Evolutionary conservation across 73 alveolate genomes (phyloP).

Genomic region (Paramecium octaurelia): DNA sequence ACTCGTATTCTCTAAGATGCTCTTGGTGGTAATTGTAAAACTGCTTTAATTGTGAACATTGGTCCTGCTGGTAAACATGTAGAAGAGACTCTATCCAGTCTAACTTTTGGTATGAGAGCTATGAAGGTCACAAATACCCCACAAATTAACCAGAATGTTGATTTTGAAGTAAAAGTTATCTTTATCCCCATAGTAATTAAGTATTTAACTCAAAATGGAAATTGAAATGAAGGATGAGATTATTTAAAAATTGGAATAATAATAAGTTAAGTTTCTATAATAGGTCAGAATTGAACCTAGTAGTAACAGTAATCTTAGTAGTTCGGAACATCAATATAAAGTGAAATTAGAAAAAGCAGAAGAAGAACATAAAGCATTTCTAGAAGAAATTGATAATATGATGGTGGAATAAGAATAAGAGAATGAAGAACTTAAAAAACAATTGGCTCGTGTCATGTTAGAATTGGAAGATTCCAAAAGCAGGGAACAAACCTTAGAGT

Average conservation of each 20-base stretch:
- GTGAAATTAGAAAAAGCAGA: slow-evolving; percentile 57
- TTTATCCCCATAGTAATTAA: neutral
- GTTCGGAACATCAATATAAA: slow-evolving; percentile 18
- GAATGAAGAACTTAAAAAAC: slow-evolving; percentile 32
- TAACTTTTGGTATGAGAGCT: slow-evolving; percentile 91
- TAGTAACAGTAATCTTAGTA: neutral
- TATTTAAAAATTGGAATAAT: slow-evolving; percentile 5
- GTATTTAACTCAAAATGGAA: slow-evolving; percentile 73
- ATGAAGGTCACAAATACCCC: slow-evolving; percentile 94
- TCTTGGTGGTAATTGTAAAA: slow-evolving; percentile 95
- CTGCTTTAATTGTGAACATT: slow-evolving; percentile 91
- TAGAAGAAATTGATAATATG: slow-evolving; percentile 65
- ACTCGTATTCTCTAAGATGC: slow-evolving; percentile 90
- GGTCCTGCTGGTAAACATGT: slow-evolving; percentile 92
- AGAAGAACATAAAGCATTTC: slow-evolving; percentile 62
- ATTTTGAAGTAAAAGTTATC: slow-evolving; percentile 61
- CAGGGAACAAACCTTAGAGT: neutral
- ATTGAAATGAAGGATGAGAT: slow-evolving; percentile 78
- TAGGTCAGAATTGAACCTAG: neutral
- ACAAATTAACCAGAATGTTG: slow-evolving; percentile 73
- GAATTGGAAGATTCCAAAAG: slow-evolving; percentile 29
- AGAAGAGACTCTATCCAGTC: slow-evolving; percentile 86
- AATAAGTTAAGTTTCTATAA: neutral
- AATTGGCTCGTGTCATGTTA: neutral
- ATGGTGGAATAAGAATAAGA: slow-evolving; percentile 65